Evolutionary conservation across 345 rosid genomes (phyloP).

Genomic region (Hypericum androsaemum): DNA sequence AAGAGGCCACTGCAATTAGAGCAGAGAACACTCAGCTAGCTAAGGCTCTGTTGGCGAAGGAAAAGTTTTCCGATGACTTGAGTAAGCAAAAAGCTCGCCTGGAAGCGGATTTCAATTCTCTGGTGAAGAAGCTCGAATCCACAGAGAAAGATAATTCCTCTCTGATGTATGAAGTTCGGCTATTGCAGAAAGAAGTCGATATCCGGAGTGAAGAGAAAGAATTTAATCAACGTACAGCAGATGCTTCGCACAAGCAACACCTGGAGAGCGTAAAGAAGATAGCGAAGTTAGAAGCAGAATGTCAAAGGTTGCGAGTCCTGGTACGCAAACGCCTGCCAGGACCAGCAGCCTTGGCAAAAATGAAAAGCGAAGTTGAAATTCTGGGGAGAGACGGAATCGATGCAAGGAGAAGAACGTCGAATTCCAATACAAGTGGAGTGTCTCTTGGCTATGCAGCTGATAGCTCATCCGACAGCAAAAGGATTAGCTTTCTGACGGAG

Average conservation of each 20-base stretch:
- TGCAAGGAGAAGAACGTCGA: slow-evolving; percentile 35
- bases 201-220: slow-evolving; percentile 88
- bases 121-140: slow-evolving; percentile 51
- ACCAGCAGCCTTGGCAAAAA: slow-evolving; percentile 69
- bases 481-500: slow-evolving; percentile 43
- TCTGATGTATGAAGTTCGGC: slow-evolving; percentile 65
- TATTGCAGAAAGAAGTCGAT: slow-evolving; percentile 88
- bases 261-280: slow-evolving; percentile 73
- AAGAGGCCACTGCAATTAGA: slow-evolving; percentile 37
- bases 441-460: slow-evolving; percentile 25
- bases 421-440: slow-evolving; percentile 20
- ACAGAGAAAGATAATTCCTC: slow-evolving; percentile 65
- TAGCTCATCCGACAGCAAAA: slow-evolving; percentile 25
- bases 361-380: slow-evolving; percentile 72
- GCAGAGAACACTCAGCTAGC: slow-evolving; percentile 48
- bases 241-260: slow-evolving; percentile 70
- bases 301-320: slow-evolving; percentile 70
- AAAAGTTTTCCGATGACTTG: slow-evolving; percentile 43
- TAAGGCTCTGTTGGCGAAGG: slow-evolving; percentile 54
- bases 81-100: slow-evolving; percentile 44
- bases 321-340: slow-evolving; percentile 83
- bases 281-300: slow-evolving; percentile 81
- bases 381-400: slow-evolving; percentile 45
- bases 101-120: slow-evolving; percentile 42
- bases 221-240: slow-evolving; percentile 56